Conservation (phyloP, 139 green algal genomes). For the Klebsormidium nitens region DNA sequence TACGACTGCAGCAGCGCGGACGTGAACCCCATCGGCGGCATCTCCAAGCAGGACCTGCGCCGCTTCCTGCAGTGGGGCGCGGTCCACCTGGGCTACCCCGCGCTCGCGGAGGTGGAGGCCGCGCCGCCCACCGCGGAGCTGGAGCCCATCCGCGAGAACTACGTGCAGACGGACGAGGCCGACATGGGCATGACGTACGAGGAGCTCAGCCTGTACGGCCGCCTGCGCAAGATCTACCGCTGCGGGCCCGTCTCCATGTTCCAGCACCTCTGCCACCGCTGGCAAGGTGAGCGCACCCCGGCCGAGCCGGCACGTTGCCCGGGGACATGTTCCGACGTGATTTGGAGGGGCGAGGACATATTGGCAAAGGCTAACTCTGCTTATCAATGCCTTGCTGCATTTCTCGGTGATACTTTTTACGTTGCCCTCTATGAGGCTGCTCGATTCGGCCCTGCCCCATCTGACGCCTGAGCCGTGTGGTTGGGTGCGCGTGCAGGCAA, state of each 20-base stretch:
- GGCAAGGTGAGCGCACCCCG: constrained; percentile 25
- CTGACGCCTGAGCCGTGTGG: not conserved
- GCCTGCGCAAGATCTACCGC: constrained; percentile 77
- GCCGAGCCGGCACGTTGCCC: too few relatives aligned
- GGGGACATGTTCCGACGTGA: too few relatives aligned
- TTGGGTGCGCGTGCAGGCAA: too few relatives aligned
- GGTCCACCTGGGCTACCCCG: constrained; percentile 66
- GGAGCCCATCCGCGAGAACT: constrained; percentile 64
- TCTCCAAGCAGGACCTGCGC: constrained; percentile 62
- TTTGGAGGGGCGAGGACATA: too few relatives aligned
- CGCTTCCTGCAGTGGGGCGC: constrained; percentile 78
- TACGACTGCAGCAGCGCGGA: constrained; percentile 94
- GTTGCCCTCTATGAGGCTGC: too few relatives aligned
- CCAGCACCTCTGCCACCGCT: constrained; percentile 41
- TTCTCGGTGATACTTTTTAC: too few relatives aligned
- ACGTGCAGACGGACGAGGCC: constrained; percentile 49
- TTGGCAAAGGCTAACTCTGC: too few relatives aligned
- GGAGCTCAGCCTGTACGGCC: constrained; percentile 83
- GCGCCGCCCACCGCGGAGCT: constrained; percentile 92
- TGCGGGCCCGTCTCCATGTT: constrained; percentile 90
- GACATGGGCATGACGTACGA: constrained; percentile 97
- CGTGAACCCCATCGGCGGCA: constrained; percentile 90
- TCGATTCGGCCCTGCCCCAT: not conserved
- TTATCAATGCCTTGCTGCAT: too few relatives aligned
- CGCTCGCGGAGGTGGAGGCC: constrained; percentile 66